Evolutionary conservation across 208 protist species (phyloP), one percentile per base, ranked within the genome.

Genomic region (Lotmaria passim): DNA sequence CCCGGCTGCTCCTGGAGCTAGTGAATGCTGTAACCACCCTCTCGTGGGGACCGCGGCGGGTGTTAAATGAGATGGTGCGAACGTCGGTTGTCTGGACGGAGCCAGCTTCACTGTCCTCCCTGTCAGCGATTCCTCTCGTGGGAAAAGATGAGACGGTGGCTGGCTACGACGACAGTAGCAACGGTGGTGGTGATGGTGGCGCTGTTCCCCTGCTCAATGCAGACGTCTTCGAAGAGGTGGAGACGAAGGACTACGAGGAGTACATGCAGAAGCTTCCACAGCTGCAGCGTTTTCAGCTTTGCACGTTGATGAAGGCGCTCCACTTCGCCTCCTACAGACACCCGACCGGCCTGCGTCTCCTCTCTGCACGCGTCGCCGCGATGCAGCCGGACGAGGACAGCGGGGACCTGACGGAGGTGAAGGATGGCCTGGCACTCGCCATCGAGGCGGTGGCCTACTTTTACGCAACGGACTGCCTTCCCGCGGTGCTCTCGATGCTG

Each of bases 1-100:
- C 30, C n/a, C 17, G 8, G 10, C 28, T 82, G 28, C 39, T 51
- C 14, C 33, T 73, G 6, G 75, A 79, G 61, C 59, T 89, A 11
- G 36, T 51, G 21, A 56, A 52, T 6, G 26, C 57, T 24, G 23
- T 82, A 0, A 50, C 67, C 11, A 24, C 39, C 30, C 66, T 80
- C 3, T 68, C 64, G 47, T 83, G 76, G 69, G 83, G 68, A 17
- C 83, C 86, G 43, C 85, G 82, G 26, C 70, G 68, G 11, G 52
- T 94, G 31, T 43, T 91, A 33, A 88, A 86, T 53, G 86, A 75
- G 50, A 3, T 92, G 36, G 75, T 81, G 30, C 79, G 80, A 7
- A 51, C 62, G 26, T 61, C 74, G 1, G 17, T 89, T 8, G 60
- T 63, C 7, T 75, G 73, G 57, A 75, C 46, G n/a, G 77, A 66